Evolutionary conservation across 352 stramenopile genomes (phyloP).

Genomic region (Phytophthora aleatoria): DNA sequence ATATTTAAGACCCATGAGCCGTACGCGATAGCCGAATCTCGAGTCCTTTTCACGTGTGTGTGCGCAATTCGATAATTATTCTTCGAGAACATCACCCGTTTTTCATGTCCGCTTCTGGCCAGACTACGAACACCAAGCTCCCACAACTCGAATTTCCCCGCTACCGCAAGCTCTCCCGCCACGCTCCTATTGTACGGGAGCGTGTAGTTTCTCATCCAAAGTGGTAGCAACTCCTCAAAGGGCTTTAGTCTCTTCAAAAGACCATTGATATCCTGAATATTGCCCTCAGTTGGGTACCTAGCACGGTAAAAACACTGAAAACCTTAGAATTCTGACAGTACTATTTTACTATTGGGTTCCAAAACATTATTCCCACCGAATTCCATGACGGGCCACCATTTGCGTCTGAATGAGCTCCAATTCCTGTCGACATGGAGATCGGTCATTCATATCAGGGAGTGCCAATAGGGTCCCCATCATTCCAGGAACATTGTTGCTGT

Average conservation of each 20-base stretch:
- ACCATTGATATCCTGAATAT: constrained; percentile 54
- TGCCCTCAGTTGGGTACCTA: constrained; percentile 59
- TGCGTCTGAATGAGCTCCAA: constrained; percentile 65
- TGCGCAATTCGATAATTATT: constrained; percentile 54
- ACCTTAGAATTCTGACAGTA: not conserved
- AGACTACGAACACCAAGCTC: constrained; percentile 39
- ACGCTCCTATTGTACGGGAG: constrained; percentile 71
- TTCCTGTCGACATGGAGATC: constrained; percentile 21
- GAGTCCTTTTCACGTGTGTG: constrained; percentile 57
- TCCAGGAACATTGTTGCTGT: not conserved
- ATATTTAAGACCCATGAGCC: not conserved
- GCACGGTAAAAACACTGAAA: not conserved
- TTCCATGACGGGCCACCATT: constrained; percentile 63
- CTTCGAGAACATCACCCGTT: constrained; percentile 35
- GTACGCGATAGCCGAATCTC: constrained; percentile 63
- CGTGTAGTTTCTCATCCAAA: constrained; percentile 69
- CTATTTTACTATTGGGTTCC: not conserved
- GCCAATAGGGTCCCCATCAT: constrained; percentile 12
- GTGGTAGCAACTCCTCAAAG: constrained; percentile 40
- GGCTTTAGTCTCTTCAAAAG: constrained; percentile 49
- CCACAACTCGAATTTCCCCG: constrained; percentile 46
- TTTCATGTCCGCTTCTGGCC: constrained; percentile 19
- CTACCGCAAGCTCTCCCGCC: constrained; percentile 42
- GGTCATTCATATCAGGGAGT: constrained; percentile 4
- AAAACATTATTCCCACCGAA: constrained; percentile 40